A percentile compares a stretch with the other conserved stretches of the same genome.
These are phyloP conservation scores for Cytospora chrysosperma DNA, from an alignment of 2,329 filamentous ascomycete species.

Conservation along the genomic window DNA sequence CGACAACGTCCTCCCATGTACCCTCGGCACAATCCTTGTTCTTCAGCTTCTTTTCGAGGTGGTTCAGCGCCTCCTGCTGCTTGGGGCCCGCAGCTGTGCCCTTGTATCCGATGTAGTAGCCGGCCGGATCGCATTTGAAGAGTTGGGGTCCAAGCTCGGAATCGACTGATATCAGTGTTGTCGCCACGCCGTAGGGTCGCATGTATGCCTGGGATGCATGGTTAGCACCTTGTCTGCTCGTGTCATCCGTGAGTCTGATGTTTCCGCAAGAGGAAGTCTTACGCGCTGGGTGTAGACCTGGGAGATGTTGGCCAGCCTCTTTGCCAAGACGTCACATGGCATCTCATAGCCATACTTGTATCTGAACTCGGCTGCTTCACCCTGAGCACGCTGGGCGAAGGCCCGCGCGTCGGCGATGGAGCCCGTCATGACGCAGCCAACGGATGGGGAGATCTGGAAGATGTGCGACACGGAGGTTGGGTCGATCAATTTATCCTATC, in stretches of 20 bases:
- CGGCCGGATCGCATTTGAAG: conserved; percentile 97
- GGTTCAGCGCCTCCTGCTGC: conserved; percentile 97
- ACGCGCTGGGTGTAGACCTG: conserved; percentile 99
- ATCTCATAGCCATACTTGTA: conserved; percentile 99
- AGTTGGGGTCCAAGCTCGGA: conserved; percentile 89
- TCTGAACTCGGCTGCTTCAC: conserved; percentile 94
- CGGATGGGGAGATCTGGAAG: conserved; percentile 92
- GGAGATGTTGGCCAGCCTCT: conserved; percentile 97
- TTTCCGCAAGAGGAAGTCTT: conserved; percentile 30
- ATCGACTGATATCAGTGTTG: conserved; percentile 91
- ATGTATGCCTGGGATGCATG: conserved; percentile 71
- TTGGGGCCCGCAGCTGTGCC: conserved; percentile 95
- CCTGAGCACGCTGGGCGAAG: conserved; percentile 86
- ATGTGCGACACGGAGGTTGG: conserved; percentile 95
- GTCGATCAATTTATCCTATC: conserved; percentile 97
- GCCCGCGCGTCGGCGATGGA: conserved; percentile 97
- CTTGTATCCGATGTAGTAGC: conserved; percentile 98
- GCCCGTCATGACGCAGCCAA: conserved; percentile 97
- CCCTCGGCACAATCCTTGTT: conserved; percentile 95
- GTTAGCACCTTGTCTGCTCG: conserved; percentile 12
- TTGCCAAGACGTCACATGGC: conserved; percentile 95
- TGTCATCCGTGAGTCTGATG: conserved; percentile 10
- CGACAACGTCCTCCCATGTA: conserved; percentile 95
- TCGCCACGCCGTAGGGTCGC: conserved; percentile 94
- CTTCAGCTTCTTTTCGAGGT: conserved; percentile 99